Evolutionary conservation across 306 rosid genomes (phyloP), one percentile per base, ranked within the genome.

Genomic region (Pyrus communis): DNA sequence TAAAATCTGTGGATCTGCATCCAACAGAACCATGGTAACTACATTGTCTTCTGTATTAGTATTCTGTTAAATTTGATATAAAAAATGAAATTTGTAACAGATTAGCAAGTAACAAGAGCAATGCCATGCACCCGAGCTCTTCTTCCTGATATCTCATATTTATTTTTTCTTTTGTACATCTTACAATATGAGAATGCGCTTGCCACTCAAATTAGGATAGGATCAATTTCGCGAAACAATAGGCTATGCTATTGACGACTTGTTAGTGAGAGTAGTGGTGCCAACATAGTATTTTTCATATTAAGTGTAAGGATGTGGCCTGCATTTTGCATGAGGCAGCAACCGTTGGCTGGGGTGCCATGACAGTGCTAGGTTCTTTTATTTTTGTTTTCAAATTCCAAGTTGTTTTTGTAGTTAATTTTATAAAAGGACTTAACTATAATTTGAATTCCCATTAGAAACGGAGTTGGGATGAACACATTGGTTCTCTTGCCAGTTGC

Each of bases 21-120:
- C 99, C 99, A 51, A 93, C 97, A 51, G 99, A 96, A 66, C 99
- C 99, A 93, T 96, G 99, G 99, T 96, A 96, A 82, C 17, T 62
- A 11, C 45, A 71, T 55, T 58, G 55, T 59, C 73, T 67, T 75
- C 13, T 43, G 54, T 45, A 10, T 3, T 62, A 30, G 27, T 19
- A 21, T 33, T 54, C 4, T 21, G 11, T 60, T 15, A 33, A 19
- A 60, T 6, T n/a, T 73, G 66, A 30, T 31, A 27, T 22, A 7
- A 15, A 31, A 23, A 28, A 49, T 42, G 15, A 38, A 33, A 57
- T 42, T 35, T 42, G 7, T 33, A 68, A 22, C 21, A 59, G 11
- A 33, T 45, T 45, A 55, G 33, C 38, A 63, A 63, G 67, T 63
- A 40, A 30, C 21, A 63, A 63, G 27, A 21, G 17, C 27, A 4